Base-by-base conservation (phyloP, 2,329 filamentous ascomycete species). In the Parafenestella ontariensis region DNA sequence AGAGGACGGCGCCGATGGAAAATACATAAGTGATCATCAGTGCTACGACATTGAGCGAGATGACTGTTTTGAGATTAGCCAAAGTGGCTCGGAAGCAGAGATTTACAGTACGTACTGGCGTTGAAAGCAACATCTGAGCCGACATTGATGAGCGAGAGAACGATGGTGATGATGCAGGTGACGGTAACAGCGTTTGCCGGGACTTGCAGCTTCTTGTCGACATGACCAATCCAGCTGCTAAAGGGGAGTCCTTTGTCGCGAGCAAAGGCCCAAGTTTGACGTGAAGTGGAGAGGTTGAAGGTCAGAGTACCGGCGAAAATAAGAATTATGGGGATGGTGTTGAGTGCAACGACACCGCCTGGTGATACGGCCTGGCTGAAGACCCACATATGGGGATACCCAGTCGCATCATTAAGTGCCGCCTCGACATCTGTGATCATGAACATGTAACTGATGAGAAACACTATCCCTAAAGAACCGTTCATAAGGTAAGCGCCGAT, bases 21-120 rank as follows among this genome's bases (percentile, higher is more conserved):
- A 79, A 66, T 40, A 74, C 66, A 66, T 79, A 81, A 11, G 76
- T 77, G 9, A 72, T 73, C 69, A 79, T 73, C 5, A 77, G 61
- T 5, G 72, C 71, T 5, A 74, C 72, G 15, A 75, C 62, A 45
- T 71, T 71, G n/a, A 79, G 69, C 1, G 75, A 77, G 31, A 77
- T 73, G 52, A 79, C 69, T 72, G 37, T 13, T 10, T 37, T 5
- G 11, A 37, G 13, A n/a, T 66, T 45, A 61, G 48, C 15, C 56
- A 21, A 24, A 9, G 31, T 9, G 15, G 11, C 10, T n/a, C 5
- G 8, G 15, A 5, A 9, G 5, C 10, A 18, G 29, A 7, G 1
- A 9, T 9, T 13, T 3, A 3, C 13, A 11, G n/a, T 3, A 64
- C 67, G 43, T 64, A 69, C 67, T 66, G 53, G 67, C 64, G 59